A percentile compares a stretch with the other conserved stretches of the same genome.
These are phyloP conservation scores for Tilletia walkeri DNA, from an alignment of 1,284 basidiomycete genomes.

Conservation along the genomic window DNA sequence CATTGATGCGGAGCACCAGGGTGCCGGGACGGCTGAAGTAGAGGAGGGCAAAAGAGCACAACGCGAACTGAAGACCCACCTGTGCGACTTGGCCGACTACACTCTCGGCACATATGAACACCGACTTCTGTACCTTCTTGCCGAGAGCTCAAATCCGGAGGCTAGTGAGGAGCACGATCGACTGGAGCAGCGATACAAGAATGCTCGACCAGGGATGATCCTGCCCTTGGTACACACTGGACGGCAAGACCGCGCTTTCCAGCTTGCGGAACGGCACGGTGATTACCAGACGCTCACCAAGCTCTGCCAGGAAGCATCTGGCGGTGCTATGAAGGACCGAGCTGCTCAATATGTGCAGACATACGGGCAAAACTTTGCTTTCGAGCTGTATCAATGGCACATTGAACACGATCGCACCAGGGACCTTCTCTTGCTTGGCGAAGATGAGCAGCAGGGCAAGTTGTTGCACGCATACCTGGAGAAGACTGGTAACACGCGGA, in stretches of 20 bases:
- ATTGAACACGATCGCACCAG: constrained; percentile 66
- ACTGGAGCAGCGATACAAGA: constrained; percentile 62
- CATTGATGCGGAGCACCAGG: constrained; percentile 54
- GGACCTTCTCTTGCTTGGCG: constrained; percentile 62
- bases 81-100: constrained; percentile 66
- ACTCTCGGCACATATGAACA: constrained; percentile 56
- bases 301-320: constrained; percentile 67
- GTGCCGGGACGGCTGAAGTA: constrained; percentile 41
- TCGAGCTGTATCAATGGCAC: constrained; percentile 75
- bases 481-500: constrained; percentile 64
- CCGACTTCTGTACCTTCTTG: constrained; percentile 53
- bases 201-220: constrained; percentile 70
- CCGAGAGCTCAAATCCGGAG: constrained; percentile 10
- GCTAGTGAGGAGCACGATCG: not conserved
- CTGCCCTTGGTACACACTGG: constrained; percentile 73
- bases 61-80: constrained; percentile 62
- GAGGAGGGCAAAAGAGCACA: constrained; percentile 44
- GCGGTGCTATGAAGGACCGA: constrained; percentile 45
- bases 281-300: constrained; percentile 80
- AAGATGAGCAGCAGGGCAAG: constrained; percentile 63
- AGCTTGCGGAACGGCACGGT: constrained; percentile 76
- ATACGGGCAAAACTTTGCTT: constrained; percentile 81
- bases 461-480: constrained; percentile 76
- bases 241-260: constrained; percentile 70
- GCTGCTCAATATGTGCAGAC: constrained; percentile 70